A percentile compares a stretch with the other conserved stretches of the same genome.
phyloP scores from a whole-genome alignment of 257 asterid species.

The Penstemon barbatus region DNA sequence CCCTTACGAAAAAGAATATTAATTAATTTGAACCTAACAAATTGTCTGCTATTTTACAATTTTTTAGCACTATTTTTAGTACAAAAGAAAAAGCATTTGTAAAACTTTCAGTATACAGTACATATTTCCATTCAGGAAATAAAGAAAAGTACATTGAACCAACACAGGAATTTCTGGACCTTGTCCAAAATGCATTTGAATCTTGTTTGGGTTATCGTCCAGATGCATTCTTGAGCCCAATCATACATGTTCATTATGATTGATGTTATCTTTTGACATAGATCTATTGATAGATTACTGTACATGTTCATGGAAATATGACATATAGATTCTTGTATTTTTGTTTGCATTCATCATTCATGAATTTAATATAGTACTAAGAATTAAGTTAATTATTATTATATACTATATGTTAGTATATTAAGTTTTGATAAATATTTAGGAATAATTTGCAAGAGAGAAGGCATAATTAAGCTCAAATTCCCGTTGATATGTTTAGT shows the following conservation, averaged over 20 bases:
- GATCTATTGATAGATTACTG: not conserved
- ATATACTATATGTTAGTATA: too few species aligned
- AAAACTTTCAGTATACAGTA: constrained; percentile 1
- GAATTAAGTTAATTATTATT: too few species aligned
- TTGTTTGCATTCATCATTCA: not conserved
- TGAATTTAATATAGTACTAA: too few species aligned
- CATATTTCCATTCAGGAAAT: constrained; percentile 5
- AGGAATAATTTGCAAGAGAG: too few species aligned
- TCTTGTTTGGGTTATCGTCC: constrained; percentile 30
- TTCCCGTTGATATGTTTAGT: too few species aligned
- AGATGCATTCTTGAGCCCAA: constrained; percentile 34
- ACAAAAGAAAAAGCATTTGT: constrained; percentile 2
- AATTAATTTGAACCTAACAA: too few species aligned
- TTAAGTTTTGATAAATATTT: too few species aligned
- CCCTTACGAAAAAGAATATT: too few species aligned
- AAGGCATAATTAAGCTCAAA: too few species aligned
- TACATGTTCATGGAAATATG: not conserved
- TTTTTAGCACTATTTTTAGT: not conserved
- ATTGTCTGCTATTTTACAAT: constrained; percentile 9
- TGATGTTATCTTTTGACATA: not conserved
- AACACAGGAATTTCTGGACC: constrained; percentile 1
- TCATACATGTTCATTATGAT: constrained; percentile 15
- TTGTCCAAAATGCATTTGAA: constrained; percentile 28
- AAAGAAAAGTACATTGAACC: not conserved
- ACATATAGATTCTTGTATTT: not conserved